Evolutionary conservation across 108 stramenopile species (phyloP).

Genomic region (Cyclotella baltica): DNA sequence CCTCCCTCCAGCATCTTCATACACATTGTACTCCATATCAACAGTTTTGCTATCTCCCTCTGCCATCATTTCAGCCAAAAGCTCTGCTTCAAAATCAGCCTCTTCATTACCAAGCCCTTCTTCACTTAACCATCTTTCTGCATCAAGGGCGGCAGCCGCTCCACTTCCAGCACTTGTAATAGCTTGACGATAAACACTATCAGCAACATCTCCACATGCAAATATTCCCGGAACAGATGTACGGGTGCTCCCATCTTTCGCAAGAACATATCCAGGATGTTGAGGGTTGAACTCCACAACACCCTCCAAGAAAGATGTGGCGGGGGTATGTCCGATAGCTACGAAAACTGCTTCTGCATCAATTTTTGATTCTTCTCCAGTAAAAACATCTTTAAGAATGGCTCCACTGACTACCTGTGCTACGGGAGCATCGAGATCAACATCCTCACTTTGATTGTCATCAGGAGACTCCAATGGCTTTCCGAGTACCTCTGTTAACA

Average conservation of each 20-base stretch:
- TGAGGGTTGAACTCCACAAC: constrained; percentile 86
- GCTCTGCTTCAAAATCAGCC: constrained; percentile 85
- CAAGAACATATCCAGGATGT: constrained; percentile 84
- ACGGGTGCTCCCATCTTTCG: constrained; percentile 64
- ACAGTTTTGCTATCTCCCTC: constrained; percentile 41
- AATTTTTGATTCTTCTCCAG: constrained; percentile 64
- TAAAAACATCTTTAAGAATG: constrained; percentile 66
- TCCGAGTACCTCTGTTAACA: constrained; percentile 77
- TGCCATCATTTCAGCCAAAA: constrained; percentile 80
- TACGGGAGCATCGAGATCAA: constrained; percentile 68
- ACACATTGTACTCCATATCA: constrained; percentile 73
- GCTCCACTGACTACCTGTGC: constrained; percentile 76
- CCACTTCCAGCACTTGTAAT: constrained; percentile 95
- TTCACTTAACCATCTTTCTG: constrained; percentile 93
- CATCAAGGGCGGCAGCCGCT: constrained; percentile 95
- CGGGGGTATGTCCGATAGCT: constrained; percentile 95
- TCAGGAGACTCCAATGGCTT: constrained; percentile 43
- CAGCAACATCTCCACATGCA: constrained; percentile 95
- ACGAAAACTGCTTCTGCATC: constrained; percentile 89
- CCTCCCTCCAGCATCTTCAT: constrained; percentile 83
- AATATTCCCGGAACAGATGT: constrained; percentile 94
- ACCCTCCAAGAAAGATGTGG: constrained; percentile 85
- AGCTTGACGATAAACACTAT: constrained; percentile 94
- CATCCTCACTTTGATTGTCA: constrained; percentile 53
- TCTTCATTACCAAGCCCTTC: constrained; percentile 90